Evolutionary conservation across 148 eudicot species (phyloP), one percentile per base, ranked within the genome.

Genomic region (Diospyros lotus): DNA sequence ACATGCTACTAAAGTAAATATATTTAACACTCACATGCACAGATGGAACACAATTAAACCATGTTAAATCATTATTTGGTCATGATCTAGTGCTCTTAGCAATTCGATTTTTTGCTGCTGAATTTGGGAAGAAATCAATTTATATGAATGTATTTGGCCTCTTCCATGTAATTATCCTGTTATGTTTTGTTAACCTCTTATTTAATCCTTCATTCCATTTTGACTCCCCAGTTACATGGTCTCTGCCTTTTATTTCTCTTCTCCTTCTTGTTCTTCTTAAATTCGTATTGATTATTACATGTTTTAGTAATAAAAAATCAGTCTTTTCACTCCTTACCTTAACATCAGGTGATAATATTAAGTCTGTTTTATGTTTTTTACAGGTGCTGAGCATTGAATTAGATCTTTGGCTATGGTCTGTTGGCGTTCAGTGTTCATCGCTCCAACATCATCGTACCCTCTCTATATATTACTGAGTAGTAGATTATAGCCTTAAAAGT

Each of bases 381-480:
- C 82, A 90, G 97, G 93, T 91, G 39, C 76, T 94, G 83, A 90
- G 98, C 45, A 86, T 87, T 73, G 97, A 94, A 51, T 82, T 94
- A 86, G 98, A 92, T 86, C 92, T 90, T 44, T 92, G 96, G 98
- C 82, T 94, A 44, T 94, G 96, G 97, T 84, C 93, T 13, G 77
- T 79, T 74, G 93, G 98, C 12, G 60, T 94, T 72, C 81, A 79
- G 71, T 77, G 84, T 68, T 80, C 92, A 45, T 87, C 92, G 74
- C 97, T 94, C 68, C 79, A 80, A 55, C 88, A 90, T 75, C 96
- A 92, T 70, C 87, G 86, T 71, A 92, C 98, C 3, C 91, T 90
- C 48, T 87, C 93, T 14, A 89, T 86, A 55, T 92, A 90, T 83
- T 92, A 92, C 72, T 94, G 82, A 85, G 64, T 40, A 85, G 64